These are phyloP conservation scores for Escallonia herrerae DNA, from an alignment of 129 eudicot genomes.

Conservation along the genomic window DNA sequence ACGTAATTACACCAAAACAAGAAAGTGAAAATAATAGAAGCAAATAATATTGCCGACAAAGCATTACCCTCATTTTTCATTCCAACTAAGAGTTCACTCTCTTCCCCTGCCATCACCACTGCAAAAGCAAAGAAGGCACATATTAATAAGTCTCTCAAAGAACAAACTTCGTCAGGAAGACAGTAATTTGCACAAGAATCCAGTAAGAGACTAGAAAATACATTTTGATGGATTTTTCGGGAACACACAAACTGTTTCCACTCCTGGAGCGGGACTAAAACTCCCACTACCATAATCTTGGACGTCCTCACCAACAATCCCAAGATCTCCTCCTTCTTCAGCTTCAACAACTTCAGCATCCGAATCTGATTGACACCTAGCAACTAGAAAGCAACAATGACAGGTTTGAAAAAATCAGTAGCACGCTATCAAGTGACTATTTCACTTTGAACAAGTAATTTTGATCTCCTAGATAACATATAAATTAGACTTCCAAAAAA, in stretches of 20 bases:
- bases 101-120: slow-evolving; percentile 84
- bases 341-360: slow-evolving; percentile 50
- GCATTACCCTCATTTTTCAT: slow-evolving; percentile 76
- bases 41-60: not conserved
- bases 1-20: too few species aligned
- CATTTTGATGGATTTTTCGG: slow-evolving; percentile 73
- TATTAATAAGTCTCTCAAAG: not conserved
- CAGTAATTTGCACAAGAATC: not conserved
- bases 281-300: slow-evolving; percentile 60
- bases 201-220: slow-evolving; percentile 16
- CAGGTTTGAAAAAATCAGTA: not conserved
- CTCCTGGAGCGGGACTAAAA: slow-evolving; percentile 70
- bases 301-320: slow-evolving; percentile 67
- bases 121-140: slow-evolving; percentile 19
- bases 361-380: slow-evolving; percentile 67
- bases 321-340: slow-evolving; percentile 64
- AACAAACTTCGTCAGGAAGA: not conserved
- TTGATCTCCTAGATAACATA: not conserved
- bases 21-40: not conserved
- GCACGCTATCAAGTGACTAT: not conserved
- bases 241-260: slow-evolving; percentile 86
- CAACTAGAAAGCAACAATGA: slow-evolving; percentile 41
- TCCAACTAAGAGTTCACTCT: slow-evolving; percentile 72
- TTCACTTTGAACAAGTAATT: too few species aligned
- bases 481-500: not conserved